Evolutionary conservation across 768 basidiomycete species (phyloP), one percentile per base, ranked within the genome.

Genomic region (Boletus reticulatus): DNA sequence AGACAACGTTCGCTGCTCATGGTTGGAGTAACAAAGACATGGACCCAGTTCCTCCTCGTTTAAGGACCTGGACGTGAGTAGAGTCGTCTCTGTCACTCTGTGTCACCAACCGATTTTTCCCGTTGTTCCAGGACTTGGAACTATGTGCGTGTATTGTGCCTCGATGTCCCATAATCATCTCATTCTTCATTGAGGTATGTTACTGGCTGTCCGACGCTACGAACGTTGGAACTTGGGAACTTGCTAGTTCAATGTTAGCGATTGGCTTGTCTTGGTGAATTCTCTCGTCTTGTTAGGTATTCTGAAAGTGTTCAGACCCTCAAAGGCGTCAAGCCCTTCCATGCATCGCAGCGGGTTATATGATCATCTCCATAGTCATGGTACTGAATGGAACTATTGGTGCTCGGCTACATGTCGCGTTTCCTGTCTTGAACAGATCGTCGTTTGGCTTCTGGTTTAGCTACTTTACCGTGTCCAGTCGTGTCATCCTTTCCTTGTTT

Each of bases 381-480:
- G 82, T 91, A 2, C 73, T 89, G 45, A 94, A 92, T 64, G 92
- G 92, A 47, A 84, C 87, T 6, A 79, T 84, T 27, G 89, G 92
- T 24, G 87, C 91, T 24, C 81, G 87, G 19, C 78, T 91, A 43
- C 89, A 90, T 61, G 74, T 93, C 24, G 81, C 88, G 0, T 92
- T 92, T 67, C 79, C 81, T 0, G 80, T 94, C 48, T 76, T 92
- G n/a, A 90, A 87, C 61, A 79, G 92, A 16, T 91, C 91, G 0
- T 91, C 88, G 1, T 89, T 94, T 62, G 92, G 92, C 1, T 94
- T 92, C 73, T 94, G 88, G 84, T 81, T 93, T 61, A 89, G 88
- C 66, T 93, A 92, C 72, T 93, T 93, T 69, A 84, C 83, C 55
- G 88, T 94, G 44, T 67, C 93, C 55, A 90, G 88, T 60, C 82